Conservation (phyloP, 2,329 filamentous ascomycete genomes). For the Talaromyces sp. region DNA sequence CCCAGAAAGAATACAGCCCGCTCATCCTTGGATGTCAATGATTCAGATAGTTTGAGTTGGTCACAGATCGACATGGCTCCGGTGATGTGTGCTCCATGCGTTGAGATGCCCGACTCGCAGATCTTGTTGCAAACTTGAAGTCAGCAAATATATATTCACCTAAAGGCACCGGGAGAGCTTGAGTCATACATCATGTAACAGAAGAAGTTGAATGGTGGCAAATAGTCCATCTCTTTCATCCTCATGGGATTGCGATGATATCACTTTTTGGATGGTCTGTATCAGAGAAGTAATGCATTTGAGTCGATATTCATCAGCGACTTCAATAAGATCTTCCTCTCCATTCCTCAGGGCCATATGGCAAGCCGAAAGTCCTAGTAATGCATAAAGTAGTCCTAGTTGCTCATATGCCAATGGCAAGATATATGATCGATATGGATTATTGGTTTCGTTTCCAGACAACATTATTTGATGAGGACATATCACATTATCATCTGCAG, state of each 20-base stretch:
- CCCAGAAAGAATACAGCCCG: neutral
- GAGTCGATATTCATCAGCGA: neutral
- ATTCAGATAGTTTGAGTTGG: neutral
- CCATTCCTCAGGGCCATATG: neutral
- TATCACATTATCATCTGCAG: neutral
- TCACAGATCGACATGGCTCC: neutral
- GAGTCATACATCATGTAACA: neutral
- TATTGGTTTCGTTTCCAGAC: neutral
- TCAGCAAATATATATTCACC: too few relatives aligned
- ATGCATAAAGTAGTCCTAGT: neutral
- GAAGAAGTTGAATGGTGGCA: neutral
- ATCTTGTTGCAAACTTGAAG: neutral
- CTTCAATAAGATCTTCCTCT: neutral
- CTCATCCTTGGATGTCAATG: neutral
- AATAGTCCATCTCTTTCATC: neutral
- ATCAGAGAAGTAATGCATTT: neutral
- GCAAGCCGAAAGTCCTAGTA: neutral
- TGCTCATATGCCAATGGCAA: conserved; percentile 1
- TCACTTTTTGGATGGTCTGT: neutral
- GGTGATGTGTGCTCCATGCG: neutral
- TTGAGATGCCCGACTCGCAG: neutral
- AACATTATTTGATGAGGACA: conserved; percentile 1
- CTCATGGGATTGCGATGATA: neutral
- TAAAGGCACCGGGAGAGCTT: too few relatives aligned
- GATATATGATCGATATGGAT: conserved; percentile 2